phyloP scores from a whole-genome alignment of 345 rosid species.

The Ailanthus altissimus region DNA sequence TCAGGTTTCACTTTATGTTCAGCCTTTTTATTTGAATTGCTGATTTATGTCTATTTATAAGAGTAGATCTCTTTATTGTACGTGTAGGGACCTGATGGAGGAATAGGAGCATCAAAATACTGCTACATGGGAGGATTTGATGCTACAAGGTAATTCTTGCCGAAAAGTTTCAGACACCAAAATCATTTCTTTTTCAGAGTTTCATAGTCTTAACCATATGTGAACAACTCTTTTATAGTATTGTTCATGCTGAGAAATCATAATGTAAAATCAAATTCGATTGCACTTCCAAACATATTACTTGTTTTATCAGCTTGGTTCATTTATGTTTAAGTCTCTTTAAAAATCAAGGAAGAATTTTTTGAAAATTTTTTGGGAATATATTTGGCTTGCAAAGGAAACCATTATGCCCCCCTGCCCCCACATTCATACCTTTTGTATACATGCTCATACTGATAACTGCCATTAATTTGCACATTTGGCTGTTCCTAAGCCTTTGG shows the following conservation, averaged over 20 bases:
- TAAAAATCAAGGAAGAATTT: background rate
- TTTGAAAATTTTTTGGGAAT: background rate
- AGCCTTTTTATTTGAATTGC: slow-evolving; percentile 9
- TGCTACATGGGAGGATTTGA: slow-evolving; percentile 98
- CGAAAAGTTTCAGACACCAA: background rate
- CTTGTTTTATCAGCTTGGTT: background rate
- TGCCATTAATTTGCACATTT: background rate
- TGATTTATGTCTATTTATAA: slow-evolving; percentile 20
- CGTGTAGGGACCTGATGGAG: slow-evolving; percentile 95
- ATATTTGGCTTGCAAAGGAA: background rate
- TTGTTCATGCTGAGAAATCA: background rate
- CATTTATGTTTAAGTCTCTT: background rate
- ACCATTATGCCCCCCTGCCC: background rate
- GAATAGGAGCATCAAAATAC: slow-evolving; percentile 83
- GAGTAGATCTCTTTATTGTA: slow-evolving; percentile 21
- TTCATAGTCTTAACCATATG: background rate
- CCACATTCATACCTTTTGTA: background rate
- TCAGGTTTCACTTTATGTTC: slow-evolving; percentile 57
- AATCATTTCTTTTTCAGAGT: slow-evolving; percentile 3
- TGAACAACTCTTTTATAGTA: background rate
- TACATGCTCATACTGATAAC: background rate
- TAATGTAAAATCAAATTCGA: background rate
- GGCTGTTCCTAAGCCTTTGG: background rate
- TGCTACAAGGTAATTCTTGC: slow-evolving; percentile 71
- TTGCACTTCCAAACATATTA: background rate